Evolutionary conservation across 495 filamentous ascomycete species (phyloP), one percentile per base, ranked within the genome.

Genomic region (Penicillium verhagenii): DNA sequence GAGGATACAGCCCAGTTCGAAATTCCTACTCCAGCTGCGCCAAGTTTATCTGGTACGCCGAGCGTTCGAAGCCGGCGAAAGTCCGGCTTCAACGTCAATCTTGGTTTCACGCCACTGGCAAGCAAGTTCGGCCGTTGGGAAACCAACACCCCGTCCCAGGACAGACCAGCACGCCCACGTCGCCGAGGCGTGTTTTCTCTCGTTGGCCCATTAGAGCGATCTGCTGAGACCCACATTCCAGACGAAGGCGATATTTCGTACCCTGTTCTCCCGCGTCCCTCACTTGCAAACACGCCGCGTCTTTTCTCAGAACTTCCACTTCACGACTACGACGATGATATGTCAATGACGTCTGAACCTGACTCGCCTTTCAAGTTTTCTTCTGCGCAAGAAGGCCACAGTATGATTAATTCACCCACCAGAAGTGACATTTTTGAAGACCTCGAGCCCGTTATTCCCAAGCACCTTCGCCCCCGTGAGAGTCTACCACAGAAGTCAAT

Each of bases 91-190:
- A 67, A 67, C 52, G 42, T 64, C 49, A 40, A 61, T 29, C 51
- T 83, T 33, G 81, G 80, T 14, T 85, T 89, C 44, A 86, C 85
- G 3, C 81, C 85, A 11, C 66, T 90, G 16, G 82, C 84, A 19
- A 65, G 76, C 7, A 80, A 86, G 53, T 66, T 90, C 6, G 78
- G 71, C 52, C 68, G 74, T 5, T 89, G 88, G 86, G 76, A 77
- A 51, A 76, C 83, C 40, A 74, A 60, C 35, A 79, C 75, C 31
- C 73, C 80, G 2, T 66, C 70, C 6, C 78, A 85, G 60, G 62
- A 59, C 13, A 67, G 68, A 53, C 68, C 59, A 40, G 52, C 25
- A 53, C 75, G 66, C 20, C 63, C 67, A 3, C 65, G 60, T 48
- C 72, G 64, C 3, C 63, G 63, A 45, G 76, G 69, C 37, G 69